These are phyloP conservation scores for Zelonia costaricensis DNA, from an alignment of 208 protist species.

Conservation along the genomic window DNA sequence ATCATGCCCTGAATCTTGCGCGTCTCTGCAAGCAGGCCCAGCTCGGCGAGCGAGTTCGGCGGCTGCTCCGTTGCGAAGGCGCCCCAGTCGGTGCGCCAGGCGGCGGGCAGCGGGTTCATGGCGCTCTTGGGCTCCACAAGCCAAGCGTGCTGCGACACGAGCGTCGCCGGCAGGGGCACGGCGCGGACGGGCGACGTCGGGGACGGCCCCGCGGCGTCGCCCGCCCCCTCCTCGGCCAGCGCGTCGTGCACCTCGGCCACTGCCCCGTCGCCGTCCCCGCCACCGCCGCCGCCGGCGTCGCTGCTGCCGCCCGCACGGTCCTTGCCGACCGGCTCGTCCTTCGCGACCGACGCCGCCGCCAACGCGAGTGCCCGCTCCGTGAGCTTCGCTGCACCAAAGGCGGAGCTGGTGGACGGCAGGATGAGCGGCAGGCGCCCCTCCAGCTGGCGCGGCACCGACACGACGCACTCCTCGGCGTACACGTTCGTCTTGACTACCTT, in stretches of 20 bases:
- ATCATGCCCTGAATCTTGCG: slow-evolving; percentile 14
- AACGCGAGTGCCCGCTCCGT: slow-evolving; percentile 10
- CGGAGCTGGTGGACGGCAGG: slow-evolving; percentile 8
- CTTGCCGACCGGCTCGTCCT: background rate
- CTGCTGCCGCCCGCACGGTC: slow-evolving; percentile 1
- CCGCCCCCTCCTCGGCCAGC: slow-evolving; percentile 1
- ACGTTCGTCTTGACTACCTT: slow-evolving; percentile 26
- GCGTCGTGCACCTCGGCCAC: too few species aligned
- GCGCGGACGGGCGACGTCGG: too few species aligned
- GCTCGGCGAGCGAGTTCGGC: slow-evolving; percentile 12
- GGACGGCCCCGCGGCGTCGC: too few species aligned
- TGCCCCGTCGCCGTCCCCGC: slow-evolving; percentile 7
- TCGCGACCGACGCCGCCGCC: background rate
- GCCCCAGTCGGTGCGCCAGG: slow-evolving; percentile 5
- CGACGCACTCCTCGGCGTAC: slow-evolving; percentile 37
- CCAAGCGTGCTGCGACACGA: slow-evolving; percentile 10
- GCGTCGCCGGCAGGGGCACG: background rate
- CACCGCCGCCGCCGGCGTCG: background rate
- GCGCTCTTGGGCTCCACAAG: slow-evolving; percentile 2
- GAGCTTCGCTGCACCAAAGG: slow-evolving; percentile 3
- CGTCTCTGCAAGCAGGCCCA: slow-evolving; percentile 17
- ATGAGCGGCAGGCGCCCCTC: slow-evolving; percentile 37
- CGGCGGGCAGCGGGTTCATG: slow-evolving; percentile 7
- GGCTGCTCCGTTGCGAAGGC: background rate
- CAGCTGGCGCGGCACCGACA: slow-evolving; percentile 38